Evolutionary conservation across 352 stramenopile genomes (phyloP), one percentile per base, ranked within the genome.

Genomic region (Globisporangium apiculatum): DNA sequence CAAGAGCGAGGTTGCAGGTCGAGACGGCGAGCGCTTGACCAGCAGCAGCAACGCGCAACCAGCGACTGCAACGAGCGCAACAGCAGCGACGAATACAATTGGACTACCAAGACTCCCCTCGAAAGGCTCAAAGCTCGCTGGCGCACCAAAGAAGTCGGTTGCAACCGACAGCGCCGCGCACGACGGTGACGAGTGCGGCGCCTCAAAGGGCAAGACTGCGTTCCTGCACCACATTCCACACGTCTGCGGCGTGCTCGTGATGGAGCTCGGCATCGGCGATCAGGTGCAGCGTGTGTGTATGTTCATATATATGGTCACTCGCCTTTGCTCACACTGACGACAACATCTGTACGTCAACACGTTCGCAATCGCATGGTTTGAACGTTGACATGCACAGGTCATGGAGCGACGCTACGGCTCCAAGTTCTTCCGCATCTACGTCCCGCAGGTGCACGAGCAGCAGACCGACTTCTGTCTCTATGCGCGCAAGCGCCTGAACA

Each of bases 381-480:
- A 53, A 38, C 8, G 49, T 4, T 7, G 48, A 11, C 5, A 12
- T n/a, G 18, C 5, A 10, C 8, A 61, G 57, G 60, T 71, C 40
- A 75, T 70, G 48, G 62, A 79, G 43, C 75, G 77, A 50, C 76
- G 73, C 57, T 90, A 90, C 54, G 72, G 83, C 10, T 66, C 70
- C 46, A 87, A 83, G 57, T 90, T 83, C 57, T 88, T 92, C 48
- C 72, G 73, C 45, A 75, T 92, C 49, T 92, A 87, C 53, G 59
- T 92, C 14, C 83, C 83, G 2, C 83, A 92, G 46, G 77, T 92
- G 24, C 72, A 86, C 61, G 65, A 83, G 24, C 68, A 40, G n/a
- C 83, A 92, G 58, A 79, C 47, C 1, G 83, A 92, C 40, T 88
- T 86, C 61, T 92, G 76, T 40, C 57, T 92, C n/a, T 90, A 79